A percentile compares a stretch with the other conserved stretches of the same genome.
Conservation (phyloP, 495 filamentous ascomycete genomes). For the Penicillium cosmopolitanum region DNA sequence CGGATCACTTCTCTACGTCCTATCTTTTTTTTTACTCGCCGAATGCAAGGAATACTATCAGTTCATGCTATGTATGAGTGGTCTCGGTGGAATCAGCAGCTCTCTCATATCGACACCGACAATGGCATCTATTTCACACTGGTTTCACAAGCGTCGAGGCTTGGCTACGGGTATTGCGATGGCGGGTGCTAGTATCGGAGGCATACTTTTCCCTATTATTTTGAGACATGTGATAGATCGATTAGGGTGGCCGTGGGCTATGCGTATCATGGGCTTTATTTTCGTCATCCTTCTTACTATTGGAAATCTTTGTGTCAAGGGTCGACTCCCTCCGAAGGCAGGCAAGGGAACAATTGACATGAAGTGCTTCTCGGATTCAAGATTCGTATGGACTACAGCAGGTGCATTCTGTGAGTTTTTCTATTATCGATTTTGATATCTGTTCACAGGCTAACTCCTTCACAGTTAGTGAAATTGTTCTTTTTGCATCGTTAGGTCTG, state of each 20-base stretch:
- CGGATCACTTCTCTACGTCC: constrained; percentile 51
- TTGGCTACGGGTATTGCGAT: constrained; percentile 36
- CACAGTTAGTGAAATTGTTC: constrained; percentile 48
- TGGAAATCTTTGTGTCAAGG: constrained; percentile 43
- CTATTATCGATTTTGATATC: constrained; percentile 25
- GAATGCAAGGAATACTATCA: constrained; percentile 61
- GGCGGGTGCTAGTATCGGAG: constrained; percentile 46
- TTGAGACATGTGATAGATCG: constrained; percentile 50
- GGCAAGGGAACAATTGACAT: constrained; percentile 50
- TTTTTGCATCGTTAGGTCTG: constrained; percentile 48
- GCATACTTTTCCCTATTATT: constrained; percentile 61
- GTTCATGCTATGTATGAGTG: constrained; percentile 61
- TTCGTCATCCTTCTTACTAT: constrained; percentile 50
- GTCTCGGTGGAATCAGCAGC: constrained; percentile 56
- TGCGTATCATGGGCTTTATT: constrained; percentile 59
- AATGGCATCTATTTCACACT: constrained; percentile 35
- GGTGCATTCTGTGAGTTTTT: constrained; percentile 33
- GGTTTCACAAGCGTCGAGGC: constrained; percentile 33
- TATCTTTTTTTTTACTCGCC: constrained; percentile 56
- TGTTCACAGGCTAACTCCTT: neutral
- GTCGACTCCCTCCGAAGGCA: constrained; percentile 25
- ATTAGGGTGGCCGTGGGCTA: constrained; percentile 60
- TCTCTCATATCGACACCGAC: constrained; percentile 56
- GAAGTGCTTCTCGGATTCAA: constrained; percentile 53
- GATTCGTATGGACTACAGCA: constrained; percentile 32